Evolutionary conservation across 148 eudicot species (phyloP).

Genomic region (Pharnaceum exiguum): DNA sequence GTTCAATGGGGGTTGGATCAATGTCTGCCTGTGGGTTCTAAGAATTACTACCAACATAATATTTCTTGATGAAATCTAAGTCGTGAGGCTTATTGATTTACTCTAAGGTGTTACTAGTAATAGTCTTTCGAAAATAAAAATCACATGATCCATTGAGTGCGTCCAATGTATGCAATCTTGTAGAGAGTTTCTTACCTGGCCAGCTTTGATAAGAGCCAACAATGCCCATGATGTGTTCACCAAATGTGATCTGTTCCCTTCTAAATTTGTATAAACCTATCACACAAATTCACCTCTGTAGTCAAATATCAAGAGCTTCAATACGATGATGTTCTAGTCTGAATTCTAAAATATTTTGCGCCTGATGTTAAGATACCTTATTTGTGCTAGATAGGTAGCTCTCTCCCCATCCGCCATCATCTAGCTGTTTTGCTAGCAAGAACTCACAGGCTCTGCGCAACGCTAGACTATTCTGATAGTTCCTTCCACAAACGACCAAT

Average conservation of each 20-base stretch:
- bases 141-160: no score
- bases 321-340: no score
- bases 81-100: no score
- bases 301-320: no score
- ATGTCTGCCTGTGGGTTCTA: constrained; percentile 30
- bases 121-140: no score
- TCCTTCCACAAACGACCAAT: constrained; percentile 33
- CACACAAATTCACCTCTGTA: not conserved
- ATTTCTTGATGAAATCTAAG: not conserved
- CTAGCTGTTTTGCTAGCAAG: constrained; percentile 47
- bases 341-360: no score
- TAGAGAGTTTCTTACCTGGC: constrained; percentile 39
- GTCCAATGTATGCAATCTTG: no score
- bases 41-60: not conserved
- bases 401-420: constrained; percentile 73
- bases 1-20: constrained; percentile 43
- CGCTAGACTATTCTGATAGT: constrained; percentile 29
- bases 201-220: constrained; percentile 55
- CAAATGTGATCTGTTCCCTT: constrained; percentile 45
- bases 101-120: no score
- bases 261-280: constrained; percentile 47
- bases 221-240: constrained; percentile 79
- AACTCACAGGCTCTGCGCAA: constrained; percentile 51
- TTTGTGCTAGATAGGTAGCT: constrained; percentile 53
- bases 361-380: no score